These are phyloP conservation scores for Yamadazyma blattariae DNA, from an alignment of 1,139 yeast species.

Conservation along the genomic window DNA sequence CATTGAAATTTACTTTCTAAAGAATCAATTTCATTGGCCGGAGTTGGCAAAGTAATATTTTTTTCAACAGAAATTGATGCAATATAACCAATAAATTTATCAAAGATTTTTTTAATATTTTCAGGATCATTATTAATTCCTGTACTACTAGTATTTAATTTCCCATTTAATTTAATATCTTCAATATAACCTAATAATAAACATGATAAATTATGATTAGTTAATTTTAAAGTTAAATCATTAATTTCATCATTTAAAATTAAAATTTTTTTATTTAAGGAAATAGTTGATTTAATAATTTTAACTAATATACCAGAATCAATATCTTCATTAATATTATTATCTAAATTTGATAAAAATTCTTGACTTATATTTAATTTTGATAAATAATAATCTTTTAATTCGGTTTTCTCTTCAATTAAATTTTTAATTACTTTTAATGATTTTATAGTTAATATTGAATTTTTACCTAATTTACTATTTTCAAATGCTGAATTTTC, in stretches of 20 bases:
- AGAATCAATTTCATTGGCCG: conserved; percentile 22
- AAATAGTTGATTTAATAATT: conserved; percentile 32
- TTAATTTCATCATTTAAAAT: conserved; percentile 31
- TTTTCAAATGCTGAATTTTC: conserved; percentile 46
- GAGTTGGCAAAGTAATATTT: conserved; percentile 43
- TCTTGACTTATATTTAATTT: conserved; percentile 34
- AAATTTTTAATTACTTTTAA: conserved; percentile 26
- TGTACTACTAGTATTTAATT: conserved; percentile 10
- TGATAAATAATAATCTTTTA: conserved; percentile 30
- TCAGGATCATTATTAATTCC: conserved; percentile 4
- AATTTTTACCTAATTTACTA: conserved; percentile 32
- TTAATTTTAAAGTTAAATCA: conserved; percentile 23
- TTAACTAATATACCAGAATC: conserved; percentile 28
- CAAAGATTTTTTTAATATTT: conserved; percentile 22
- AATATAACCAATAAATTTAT: conserved; percentile 50
- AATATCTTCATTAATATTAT: conserved; percentile 19
- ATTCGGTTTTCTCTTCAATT: conserved; percentile 31
- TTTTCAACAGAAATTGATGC: conserved; percentile 55
- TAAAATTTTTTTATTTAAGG: conserved; percentile 31
- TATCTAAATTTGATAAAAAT: conserved; percentile 29
- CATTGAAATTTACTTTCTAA: conserved; percentile 39
- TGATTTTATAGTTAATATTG: conserved; percentile 32
- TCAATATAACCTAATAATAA: conserved; percentile 46
- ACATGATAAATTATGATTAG: conserved; percentile 44
- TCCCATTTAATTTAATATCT: conserved; percentile 28